Conservation (phyloP, 441 rosid genomes). For the Isatis lusitanica region DNA sequence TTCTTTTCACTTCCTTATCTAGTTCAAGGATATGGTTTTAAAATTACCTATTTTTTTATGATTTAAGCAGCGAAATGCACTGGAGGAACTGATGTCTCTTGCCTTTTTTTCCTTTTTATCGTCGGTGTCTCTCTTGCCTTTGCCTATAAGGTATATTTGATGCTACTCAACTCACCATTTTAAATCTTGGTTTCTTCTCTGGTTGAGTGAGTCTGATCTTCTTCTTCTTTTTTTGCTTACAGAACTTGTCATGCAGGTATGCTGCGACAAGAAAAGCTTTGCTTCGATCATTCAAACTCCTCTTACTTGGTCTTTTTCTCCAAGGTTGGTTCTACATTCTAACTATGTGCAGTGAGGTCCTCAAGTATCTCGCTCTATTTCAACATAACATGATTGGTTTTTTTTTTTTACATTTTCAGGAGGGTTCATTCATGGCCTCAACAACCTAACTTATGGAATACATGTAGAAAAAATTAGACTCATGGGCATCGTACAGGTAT, state of each 20-base stretch:
- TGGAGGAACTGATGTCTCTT: too few species aligned
- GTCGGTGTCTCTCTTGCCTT: constrained; percentile 83
- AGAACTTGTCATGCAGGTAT: constrained; percentile 59
- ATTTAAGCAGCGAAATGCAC: too few species aligned
- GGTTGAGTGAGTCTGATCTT: neutral
- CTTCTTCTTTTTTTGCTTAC: neutral
- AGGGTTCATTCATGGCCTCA: constrained; percentile 76
- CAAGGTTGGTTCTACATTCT: constrained; percentile 53
- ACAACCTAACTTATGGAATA: constrained; percentile 63
- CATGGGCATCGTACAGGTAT: constrained; percentile 85
- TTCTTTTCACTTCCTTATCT: too few species aligned
- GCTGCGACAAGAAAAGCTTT: constrained; percentile 67
- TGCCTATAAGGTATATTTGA: constrained; percentile 59
- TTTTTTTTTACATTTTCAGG: constrained; percentile 48
- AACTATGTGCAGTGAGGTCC: neutral
- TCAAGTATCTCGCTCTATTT: neutral
- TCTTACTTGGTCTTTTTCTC: constrained; percentile 65
- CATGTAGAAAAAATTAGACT: constrained; percentile 58
- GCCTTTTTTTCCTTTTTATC: constrained; percentile 81
- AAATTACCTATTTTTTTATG: too few species aligned
- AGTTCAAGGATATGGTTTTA: too few species aligned
- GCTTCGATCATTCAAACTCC: constrained; percentile 58
- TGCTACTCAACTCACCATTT: neutral
- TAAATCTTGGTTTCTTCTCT: neutral
- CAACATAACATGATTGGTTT: neutral